Evolutionary conservation across 352 stramenopile genomes (phyloP).

Genomic region (Pythium aphanidermatum): DNA sequence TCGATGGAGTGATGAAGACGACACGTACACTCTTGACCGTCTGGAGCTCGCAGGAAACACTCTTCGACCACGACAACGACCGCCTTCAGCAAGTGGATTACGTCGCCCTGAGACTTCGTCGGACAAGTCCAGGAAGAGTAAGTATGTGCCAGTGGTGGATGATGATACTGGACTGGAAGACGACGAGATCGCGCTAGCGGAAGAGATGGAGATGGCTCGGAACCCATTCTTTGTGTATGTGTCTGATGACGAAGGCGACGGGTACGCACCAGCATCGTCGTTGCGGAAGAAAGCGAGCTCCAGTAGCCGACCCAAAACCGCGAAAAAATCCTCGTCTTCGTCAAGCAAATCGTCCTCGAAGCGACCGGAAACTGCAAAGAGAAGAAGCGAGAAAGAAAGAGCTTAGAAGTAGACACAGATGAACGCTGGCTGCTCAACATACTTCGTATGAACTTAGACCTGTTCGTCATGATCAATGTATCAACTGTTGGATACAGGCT

Average conservation of each 20-base stretch:
- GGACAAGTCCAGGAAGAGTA: slow-evolving; percentile 48
- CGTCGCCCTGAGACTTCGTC: slow-evolving; percentile 67
- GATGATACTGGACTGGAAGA: slow-evolving; percentile 31
- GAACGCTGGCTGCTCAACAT: too few species aligned
- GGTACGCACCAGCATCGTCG: slow-evolving; percentile 56
- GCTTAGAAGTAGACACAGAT: slow-evolving; percentile 1
- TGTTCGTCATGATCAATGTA: too few species aligned
- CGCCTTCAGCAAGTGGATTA: slow-evolving; percentile 61
- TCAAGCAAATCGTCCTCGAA: slow-evolving; percentile 43
- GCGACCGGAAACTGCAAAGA: slow-evolving; percentile 53
- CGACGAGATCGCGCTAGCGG: slow-evolving; percentile 55
- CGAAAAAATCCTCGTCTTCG: slow-evolving; percentile 43
- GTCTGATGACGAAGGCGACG: slow-evolving; percentile 72
- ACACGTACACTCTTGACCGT: slow-evolving; percentile 62
- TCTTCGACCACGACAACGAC: slow-evolving; percentile 47
- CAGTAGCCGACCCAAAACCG: slow-evolving; percentile 40
- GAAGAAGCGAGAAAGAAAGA: slow-evolving; percentile 42
- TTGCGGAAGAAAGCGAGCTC: slow-evolving; percentile 34
- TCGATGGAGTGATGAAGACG: slow-evolving; percentile 70
- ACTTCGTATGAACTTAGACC: too few species aligned
- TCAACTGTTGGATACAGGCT: too few species aligned
- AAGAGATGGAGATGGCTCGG: slow-evolving; percentile 60
- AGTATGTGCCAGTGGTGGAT: slow-evolving; percentile 29
- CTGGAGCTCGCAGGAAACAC: slow-evolving; percentile 74
- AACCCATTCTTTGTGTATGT: slow-evolving; percentile 85